Conservation (phyloP, 352 stramenopile species). For the Phytopythium helicoides region DNA sequence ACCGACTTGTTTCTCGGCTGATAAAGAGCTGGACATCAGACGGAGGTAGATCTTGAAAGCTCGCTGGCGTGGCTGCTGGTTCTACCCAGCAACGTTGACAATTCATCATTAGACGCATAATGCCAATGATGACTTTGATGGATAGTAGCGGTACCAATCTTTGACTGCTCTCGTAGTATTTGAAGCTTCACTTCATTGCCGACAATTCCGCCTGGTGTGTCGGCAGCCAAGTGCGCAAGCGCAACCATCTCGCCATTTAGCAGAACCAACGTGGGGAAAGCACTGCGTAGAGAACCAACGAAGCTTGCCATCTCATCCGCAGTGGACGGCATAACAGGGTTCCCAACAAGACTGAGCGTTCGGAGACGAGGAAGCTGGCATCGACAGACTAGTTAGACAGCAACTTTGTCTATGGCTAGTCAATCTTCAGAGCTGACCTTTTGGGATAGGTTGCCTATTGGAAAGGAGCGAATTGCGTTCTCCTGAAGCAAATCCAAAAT, state of each 20-base stretch:
- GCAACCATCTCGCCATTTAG: constrained; percentile 58
- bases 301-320: constrained; percentile 9
- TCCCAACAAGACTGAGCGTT: constrained; percentile 40
- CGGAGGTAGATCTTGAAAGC: background rate
- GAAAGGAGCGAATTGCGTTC: constrained; percentile 45
- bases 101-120: too few species aligned
- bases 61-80: background rate
- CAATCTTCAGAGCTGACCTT: constrained; percentile 19
- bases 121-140: background rate
- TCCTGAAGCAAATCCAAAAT: constrained; percentile 21
- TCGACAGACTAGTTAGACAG: background rate
- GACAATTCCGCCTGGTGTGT: background rate
- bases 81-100: background rate
- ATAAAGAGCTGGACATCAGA: constrained; percentile 3
- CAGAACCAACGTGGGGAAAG: constrained; percentile 42
- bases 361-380: constrained; percentile 45
- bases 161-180: background rate
- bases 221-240: constrained; percentile 20
- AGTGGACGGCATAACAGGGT: constrained; percentile 22
- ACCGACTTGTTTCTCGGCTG: background rate
- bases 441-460: constrained; percentile 32
- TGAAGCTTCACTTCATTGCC: background rate
- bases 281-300: constrained; percentile 9
- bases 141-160: background rate
- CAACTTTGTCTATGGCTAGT: background rate